A percentile compares a stretch with the other conserved stretches of the same genome.
phyloP scores from a whole-genome alignment of 306 rosid species.

The Aeschynomene evenia region DNA sequence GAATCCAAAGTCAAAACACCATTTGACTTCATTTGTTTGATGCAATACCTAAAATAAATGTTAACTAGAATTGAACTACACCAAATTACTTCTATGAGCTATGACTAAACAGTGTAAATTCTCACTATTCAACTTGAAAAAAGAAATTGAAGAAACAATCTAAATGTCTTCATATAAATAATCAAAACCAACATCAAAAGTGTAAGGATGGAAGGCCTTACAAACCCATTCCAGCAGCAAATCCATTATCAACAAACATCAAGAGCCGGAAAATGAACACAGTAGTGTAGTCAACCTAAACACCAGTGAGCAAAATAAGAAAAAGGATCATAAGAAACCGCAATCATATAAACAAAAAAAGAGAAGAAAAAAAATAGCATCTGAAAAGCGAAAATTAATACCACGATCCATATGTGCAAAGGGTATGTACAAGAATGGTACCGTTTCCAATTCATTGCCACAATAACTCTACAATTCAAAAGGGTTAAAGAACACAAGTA shows the following conservation, averaged over 20 bases:
- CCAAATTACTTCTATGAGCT: background rate
- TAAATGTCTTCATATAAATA: background rate
- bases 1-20: constrained; percentile 18
- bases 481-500: constrained; percentile 40
- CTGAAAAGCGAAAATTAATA: background rate
- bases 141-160: background rate
- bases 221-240: constrained; percentile 99
- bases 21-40: constrained; percentile 20
- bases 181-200: constrained; percentile 21
- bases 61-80: no score
- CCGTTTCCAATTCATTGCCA: constrained; percentile 84
- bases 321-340: background rate
- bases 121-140: background rate
- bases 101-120: background rate
- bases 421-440: constrained; percentile 80
- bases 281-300: constrained; percentile 86
- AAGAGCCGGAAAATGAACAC: constrained; percentile 90
- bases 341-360: background rate
- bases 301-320: background rate
- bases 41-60: no score
- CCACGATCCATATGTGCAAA: constrained; percentile 97
- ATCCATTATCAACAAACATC: constrained; percentile 98
- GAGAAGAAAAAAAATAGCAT: background rate
- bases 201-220: constrained; percentile 53
- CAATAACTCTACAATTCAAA: constrained; percentile 61